A percentile compares a stretch with the other conserved stretches of the same genome.
Evolutionary conservation across 805 yeast genomes (phyloP).

Genomic region (Candida andamanensis): DNA sequence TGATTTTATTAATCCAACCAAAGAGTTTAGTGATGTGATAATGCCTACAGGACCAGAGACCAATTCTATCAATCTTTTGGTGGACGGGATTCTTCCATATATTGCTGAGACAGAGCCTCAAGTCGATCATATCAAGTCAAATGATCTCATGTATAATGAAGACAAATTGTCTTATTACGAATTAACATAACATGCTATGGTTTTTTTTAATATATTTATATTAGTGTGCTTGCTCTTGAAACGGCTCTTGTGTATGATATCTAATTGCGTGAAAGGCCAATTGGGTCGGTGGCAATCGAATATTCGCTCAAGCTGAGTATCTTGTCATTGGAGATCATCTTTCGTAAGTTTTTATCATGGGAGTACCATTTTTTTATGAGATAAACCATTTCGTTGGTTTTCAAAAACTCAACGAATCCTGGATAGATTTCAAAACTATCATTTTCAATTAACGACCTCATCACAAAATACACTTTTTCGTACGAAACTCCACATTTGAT

Average conservation of each 20-base stretch:
- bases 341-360: conserved; percentile 59
- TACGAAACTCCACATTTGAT: conserved; percentile 57
- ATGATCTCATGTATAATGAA: conserved; percentile 16
- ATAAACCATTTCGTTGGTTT: conserved; percentile 52
- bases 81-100: conserved; percentile 55
- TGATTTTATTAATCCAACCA: conserved; percentile 62
- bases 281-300: conserved; percentile 52
- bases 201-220: conserved; percentile 8
- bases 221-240: too few species aligned
- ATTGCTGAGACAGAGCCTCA: conserved; percentile 12
- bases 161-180: conserved; percentile 44
- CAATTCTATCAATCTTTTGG: conserved; percentile 52
- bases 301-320: conserved; percentile 44
- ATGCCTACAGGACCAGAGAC: conserved; percentile 66
- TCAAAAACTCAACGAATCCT: conserved; percentile 37
- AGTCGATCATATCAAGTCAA: conserved; percentile 4
- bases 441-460: conserved; percentile 60
- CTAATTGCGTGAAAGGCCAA: conserved; percentile 24
- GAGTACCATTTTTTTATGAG: conserved; percentile 65
- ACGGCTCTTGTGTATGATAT: too few species aligned
- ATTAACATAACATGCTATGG: conserved; percentile 17
- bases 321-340: conserved; percentile 44
- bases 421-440: conserved; percentile 48
- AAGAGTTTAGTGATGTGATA: conserved; percentile 67
- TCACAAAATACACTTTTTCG: conserved; percentile 59